Conservation (phyloP, 495 filamentous ascomycete genomes). For the Friedmanniomyces endolithicus region DNA sequence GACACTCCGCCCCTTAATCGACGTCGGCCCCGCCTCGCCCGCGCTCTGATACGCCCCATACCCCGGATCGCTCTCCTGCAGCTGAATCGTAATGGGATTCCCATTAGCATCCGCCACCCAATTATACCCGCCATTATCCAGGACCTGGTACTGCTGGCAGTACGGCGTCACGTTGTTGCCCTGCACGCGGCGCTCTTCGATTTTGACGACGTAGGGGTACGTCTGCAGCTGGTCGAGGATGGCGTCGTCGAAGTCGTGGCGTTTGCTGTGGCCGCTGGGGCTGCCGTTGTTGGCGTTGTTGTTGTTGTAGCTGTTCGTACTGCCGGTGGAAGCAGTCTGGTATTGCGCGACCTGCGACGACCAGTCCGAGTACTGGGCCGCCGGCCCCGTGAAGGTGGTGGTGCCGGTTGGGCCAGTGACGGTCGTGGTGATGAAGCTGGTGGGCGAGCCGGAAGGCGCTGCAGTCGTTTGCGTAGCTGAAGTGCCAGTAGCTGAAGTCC, state of each 20-base stretch:
- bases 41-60: slow-evolving; percentile 8
- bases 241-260: slow-evolving; percentile 1
- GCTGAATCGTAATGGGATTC: slow-evolving; percentile 40
- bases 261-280: neutral
- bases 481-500: neutral
- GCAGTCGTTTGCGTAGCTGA: neutral
- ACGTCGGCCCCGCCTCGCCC: neutral
- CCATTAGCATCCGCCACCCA: slow-evolving; percentile 31
- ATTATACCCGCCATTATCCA: slow-evolving; percentile 35
- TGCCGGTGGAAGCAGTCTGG: neutral
- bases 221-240: slow-evolving; percentile 40
- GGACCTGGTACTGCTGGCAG: slow-evolving; percentile 62
- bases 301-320: neutral
- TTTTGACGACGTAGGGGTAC: slow-evolving; percentile 65
- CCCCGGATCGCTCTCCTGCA: slow-evolving; percentile 45
- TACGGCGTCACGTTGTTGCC: slow-evolving; percentile 35
- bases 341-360: neutral
- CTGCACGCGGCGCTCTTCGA: slow-evolving; percentile 60
- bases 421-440: slow-evolving; percentile 1
- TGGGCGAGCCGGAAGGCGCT: neutral
- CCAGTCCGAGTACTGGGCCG: neutral
- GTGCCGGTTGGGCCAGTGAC: slow-evolving; percentile 8
- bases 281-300: slow-evolving; percentile 10
- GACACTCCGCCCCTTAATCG: slow-evolving; percentile 9
- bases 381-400: slow-evolving; percentile 3